phyloP scores from a whole-genome alignment of 78 protist species.

The Planoprotostelium fungivorum region DNA sequence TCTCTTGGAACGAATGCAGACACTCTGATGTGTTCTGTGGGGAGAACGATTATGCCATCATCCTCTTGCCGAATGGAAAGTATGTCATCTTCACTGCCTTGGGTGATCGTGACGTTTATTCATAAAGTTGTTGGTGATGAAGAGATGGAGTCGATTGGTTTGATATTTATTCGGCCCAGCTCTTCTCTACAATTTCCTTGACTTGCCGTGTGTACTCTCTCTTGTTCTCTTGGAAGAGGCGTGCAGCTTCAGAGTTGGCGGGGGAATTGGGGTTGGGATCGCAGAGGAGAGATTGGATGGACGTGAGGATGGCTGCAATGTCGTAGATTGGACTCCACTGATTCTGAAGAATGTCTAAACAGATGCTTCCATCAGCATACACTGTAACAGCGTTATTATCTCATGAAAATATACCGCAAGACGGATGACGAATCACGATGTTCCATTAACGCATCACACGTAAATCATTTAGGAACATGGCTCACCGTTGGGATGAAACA shows the following conservation, averaged over 20 bases:
- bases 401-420: neutral
- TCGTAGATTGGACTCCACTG: constrained; percentile 99
- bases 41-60: neutral
- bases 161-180: constrained; percentile 80
- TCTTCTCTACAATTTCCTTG: constrained; percentile 89
- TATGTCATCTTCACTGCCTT: neutral
- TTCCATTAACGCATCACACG: no score
- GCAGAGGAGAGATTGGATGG: constrained; percentile 96
- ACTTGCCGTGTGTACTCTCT: constrained; percentile 95
- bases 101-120: neutral
- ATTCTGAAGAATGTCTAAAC: constrained; percentile 98
- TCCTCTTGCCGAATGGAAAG: neutral
- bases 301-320: constrained; percentile 97
- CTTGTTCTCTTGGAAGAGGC: constrained; percentile 90
- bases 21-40: neutral
- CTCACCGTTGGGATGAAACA: constrained; percentile 97
- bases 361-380: constrained; percentile 98
- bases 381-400: constrained; percentile 62
- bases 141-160: no score
- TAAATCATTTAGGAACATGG: neutral
- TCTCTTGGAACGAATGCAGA: neutral
- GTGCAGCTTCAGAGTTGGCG: constrained; percentile 98
- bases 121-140: no score
- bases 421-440: neutral
- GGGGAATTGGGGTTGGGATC: constrained; percentile 99